phyloP scores from a whole-genome alignment of 768 basidiomycete species.

The Termitomyces sp. region DNA sequence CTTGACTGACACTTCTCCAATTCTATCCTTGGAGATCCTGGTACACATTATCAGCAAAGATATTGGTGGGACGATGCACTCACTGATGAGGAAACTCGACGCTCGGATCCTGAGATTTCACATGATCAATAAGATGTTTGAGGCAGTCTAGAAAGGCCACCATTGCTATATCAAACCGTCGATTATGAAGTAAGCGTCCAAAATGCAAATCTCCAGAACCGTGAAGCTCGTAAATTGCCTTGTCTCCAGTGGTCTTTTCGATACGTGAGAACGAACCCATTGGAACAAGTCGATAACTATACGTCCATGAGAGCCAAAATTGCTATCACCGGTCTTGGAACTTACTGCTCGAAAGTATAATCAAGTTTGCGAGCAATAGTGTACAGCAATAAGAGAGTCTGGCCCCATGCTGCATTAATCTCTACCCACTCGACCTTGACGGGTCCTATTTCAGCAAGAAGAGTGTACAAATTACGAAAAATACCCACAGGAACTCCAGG shows the following conservation, averaged over 20 bases:
- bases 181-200: constrained; percentile 86
- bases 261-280: constrained; percentile 95
- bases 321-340: background rate
- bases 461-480: background rate
- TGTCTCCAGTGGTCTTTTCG: constrained; percentile 76
- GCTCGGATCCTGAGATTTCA: constrained; percentile 62
- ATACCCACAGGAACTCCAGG: constrained; percentile 69
- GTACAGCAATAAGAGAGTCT: constrained; percentile 86
- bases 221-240: constrained; percentile 85
- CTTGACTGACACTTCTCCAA: constrained; percentile 92
- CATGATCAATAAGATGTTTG: constrained; percentile 85
- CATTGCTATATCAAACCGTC: constrained; percentile 94
- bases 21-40: constrained; percentile 91
- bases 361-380: constrained; percentile 91
- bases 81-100: constrained; percentile 87
- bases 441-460: constrained; percentile 8
- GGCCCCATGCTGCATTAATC: constrained; percentile 98
- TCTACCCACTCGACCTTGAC: constrained; percentile 93
- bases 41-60: constrained; percentile 2
- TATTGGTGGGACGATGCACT: constrained; percentile 24
- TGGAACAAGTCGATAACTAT: constrained; percentile 84
- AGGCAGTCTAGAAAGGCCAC: constrained; percentile 94
- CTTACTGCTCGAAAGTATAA: constrained; percentile 80
- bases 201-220: constrained; percentile 91
- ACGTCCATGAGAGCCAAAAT: background rate